Evolutionary conservation across 139 green algal genomes (phyloP), one percentile per base, ranked within the genome.

Genomic region (Gonium pectorale): DNA sequence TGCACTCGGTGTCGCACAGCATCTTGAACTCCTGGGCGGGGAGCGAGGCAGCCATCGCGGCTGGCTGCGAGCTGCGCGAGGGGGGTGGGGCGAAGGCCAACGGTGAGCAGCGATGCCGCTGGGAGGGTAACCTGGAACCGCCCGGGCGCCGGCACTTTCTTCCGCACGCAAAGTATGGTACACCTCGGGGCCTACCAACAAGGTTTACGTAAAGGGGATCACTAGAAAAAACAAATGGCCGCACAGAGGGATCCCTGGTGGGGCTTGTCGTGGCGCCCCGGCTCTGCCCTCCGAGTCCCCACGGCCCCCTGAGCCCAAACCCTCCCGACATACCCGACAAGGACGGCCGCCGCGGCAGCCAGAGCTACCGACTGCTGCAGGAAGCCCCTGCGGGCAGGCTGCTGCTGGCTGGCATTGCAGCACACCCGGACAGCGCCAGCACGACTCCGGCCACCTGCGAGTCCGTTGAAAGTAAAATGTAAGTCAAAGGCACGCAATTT

Each of bases 1-100:
- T 77, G 82, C 95, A 98, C 37, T 92, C 88, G 0, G 86, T 82
- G 37, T 96, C 89, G 77, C 96, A 98, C 35, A 98, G 87, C 37
- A 89, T 24, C 83, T 89, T 83, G 63, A 66, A 60, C 35, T 80
- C 67, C 62, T 87, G 46, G 1, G 64, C 26, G 0, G 64, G 79
- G 46, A 85, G 64, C n/a, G 35, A 41, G 29, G 46, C 49, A 1
- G 79, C 79, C 35, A 85, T 3, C 5, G 63, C 78, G 3, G 33
- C 78, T 5, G 63, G 31, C 64, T 51, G 41, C 11, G 64, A 56
- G 44, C 63, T 75, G 79, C 40, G 66, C 3, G 35, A 22, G 51
- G 66, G 40, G 27, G 6, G 27, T 31, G 24, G 40, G 40, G 27
- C 19, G 21, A 19, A 49, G 35, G 26, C 8, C 9, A 72, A 72